These are phyloP conservation scores for Talaromyces piceae DNA, from an alignment of 2,329 filamentous ascomycete species.

Conservation along the genomic window DNA sequence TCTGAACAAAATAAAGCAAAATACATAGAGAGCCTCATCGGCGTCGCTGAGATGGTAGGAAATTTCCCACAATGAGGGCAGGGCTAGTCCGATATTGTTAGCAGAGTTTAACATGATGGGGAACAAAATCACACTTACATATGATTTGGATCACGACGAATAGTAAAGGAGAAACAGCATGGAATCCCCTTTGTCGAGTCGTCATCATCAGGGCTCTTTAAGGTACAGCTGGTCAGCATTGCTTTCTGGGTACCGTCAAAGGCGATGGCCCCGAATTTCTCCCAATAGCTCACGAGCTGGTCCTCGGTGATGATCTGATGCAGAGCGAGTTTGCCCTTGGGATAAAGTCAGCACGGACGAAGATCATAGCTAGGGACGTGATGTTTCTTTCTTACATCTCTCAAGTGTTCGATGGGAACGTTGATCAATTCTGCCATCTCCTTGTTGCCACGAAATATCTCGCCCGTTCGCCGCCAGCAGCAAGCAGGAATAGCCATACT, in stretches of 20 bases:
- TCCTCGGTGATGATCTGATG: conserved; percentile 96
- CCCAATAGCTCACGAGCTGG: conserved; percentile 94
- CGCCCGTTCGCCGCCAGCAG: conserved; percentile 91
- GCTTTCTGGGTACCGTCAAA: conserved; percentile 93
- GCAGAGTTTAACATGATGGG: conserved; percentile 12
- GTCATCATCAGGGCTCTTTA: conserved; percentile 71
- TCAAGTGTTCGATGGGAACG: conserved; percentile 79
- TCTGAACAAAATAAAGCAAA: not conserved
- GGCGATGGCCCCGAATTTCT: conserved; percentile 96
- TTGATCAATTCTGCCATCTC: conserved; percentile 97
- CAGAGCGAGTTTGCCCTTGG: conserved; percentile 87
- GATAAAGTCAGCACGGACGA: not conserved
- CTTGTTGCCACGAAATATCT: conserved; percentile 95
- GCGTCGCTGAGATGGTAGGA: conserved; percentile 72
- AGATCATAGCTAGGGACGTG: not conserved
- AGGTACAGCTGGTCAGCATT: conserved; percentile 82
- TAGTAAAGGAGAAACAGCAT: conserved; percentile 97
- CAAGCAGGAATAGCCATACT: conserved; percentile 98
- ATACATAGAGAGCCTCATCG: conserved; percentile 21
- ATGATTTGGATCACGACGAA: conserved; percentile 88
- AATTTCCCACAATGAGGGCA: conserved; percentile 92
- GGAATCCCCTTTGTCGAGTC: conserved; percentile 67
- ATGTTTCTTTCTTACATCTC: conserved; percentile 78
- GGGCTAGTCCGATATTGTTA: conserved; percentile 54
- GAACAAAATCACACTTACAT: conserved; percentile 59